Evolutionary conservation across 2,329 filamentous ascomycete genomes (phyloP).

Genomic region (Allantophomopsis cytisporea): DNA sequence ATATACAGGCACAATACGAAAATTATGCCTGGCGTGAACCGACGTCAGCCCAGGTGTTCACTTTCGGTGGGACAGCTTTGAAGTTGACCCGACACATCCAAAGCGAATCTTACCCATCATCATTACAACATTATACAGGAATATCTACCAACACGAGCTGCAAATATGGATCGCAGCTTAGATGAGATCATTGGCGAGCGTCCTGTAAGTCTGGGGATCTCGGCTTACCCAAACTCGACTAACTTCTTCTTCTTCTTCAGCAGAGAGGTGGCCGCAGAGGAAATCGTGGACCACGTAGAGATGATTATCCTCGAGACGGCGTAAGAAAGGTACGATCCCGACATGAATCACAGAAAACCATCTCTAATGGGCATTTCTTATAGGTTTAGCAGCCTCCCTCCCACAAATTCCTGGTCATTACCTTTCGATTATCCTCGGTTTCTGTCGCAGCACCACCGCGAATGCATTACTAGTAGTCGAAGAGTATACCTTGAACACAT

Average conservation of each 20-base stretch:
- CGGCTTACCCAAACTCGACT: not conserved
- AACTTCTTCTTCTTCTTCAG: not conserved
- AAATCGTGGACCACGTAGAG: slow-evolving; percentile 17
- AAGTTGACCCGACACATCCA: no score
- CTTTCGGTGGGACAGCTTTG: no score
- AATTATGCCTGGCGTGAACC: no score
- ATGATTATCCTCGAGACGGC: slow-evolving; percentile 61
- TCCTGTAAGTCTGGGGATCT: slow-evolving; percentile 28
- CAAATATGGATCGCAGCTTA: slow-evolving; percentile 45
- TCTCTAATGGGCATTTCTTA: not conserved
- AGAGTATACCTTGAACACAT: no score
- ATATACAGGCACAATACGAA: no score
- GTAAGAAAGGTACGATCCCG: slow-evolving; percentile 64
- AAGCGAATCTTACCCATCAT: no score
- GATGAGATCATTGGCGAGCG: slow-evolving; percentile 51
- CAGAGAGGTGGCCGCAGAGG: slow-evolving; percentile 15
- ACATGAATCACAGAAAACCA: no score
- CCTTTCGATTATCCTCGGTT: slow-evolving; percentile 21
- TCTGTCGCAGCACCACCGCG: slow-evolving; percentile 7
- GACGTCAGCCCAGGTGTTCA: no score
- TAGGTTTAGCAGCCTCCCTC: slow-evolving; percentile 20
- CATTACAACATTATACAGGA: no score
- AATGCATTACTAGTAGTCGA: no score
- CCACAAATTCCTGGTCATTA: slow-evolving; percentile 15
- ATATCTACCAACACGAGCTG: not conserved